A percentile compares a stretch with the other conserved stretches of the same genome.
Evolutionary conservation across 305 asterid species (phyloP).

Genomic region (Withania somnifera): DNA sequence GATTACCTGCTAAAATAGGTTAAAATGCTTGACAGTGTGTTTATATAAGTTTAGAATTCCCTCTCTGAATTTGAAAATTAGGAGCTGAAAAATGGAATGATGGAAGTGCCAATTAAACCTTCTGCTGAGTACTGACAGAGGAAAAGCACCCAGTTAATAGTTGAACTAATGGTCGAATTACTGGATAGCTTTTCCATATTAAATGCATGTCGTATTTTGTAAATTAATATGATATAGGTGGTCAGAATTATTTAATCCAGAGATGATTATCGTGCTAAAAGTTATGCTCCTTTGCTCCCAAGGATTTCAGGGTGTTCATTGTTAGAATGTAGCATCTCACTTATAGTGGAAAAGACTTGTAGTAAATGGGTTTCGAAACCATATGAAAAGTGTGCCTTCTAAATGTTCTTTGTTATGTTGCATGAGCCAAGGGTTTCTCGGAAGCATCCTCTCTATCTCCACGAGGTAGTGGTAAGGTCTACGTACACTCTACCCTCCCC

Average conservation of each 20-base stretch:
- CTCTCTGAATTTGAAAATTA: not conserved
- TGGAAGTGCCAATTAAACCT: not conserved
- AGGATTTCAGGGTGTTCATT: not conserved
- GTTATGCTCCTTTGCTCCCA: not conserved
- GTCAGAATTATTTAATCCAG: not conserved
- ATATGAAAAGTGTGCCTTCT: not conserved
- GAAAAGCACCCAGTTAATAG: not conserved
- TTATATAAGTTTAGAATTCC: not conserved
- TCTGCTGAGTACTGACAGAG: not conserved
- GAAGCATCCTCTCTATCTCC: no score
- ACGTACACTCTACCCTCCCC: no score
- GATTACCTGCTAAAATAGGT: not conserved
- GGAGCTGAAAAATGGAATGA: not conserved
- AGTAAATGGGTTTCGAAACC: not conserved
- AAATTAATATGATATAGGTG: not conserved
- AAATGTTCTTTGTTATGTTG: not conserved
- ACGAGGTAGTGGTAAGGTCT: no score
- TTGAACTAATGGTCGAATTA: not conserved
- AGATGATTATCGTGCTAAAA: not conserved
- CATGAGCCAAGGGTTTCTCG: no score
- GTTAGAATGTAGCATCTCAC: not conserved
- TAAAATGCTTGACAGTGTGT: not conserved
- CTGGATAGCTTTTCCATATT: not conserved
- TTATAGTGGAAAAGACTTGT: not conserved
- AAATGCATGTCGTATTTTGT: not conserved